Base-by-base conservation (phyloP, 2,329 filamentous ascomycete genomes). In the Immersiporthe knoxdaviesiana region DNA sequence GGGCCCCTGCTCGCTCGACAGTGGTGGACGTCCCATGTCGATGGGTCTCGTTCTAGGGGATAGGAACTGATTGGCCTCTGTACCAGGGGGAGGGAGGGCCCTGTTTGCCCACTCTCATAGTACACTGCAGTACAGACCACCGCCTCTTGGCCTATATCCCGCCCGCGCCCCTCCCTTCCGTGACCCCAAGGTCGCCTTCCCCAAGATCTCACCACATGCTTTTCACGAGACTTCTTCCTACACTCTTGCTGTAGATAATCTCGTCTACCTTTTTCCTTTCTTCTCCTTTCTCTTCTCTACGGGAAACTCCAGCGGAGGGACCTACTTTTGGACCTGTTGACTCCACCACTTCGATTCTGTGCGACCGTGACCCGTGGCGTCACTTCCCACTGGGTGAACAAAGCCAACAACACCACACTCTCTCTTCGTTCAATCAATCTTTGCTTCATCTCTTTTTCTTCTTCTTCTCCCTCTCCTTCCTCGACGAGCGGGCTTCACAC, bases 21-120 rank as follows among this genome's bases (percentile, higher is more conserved):
- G 30, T 35, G 62, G 11, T 41, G 58, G 58, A 35, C 61, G 67
- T 66, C 47, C 67, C 63, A 69, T 62, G 63, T 69, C 66, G 50
- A 69, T 63, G 63, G 58, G 44, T 39, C 56, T 61, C 16, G 16
- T 16, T 14, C 47, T 10, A 37, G 56, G 56, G 61, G 27, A 63
- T 27, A 60, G 47, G 37, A n/a, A 39, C 35, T 69, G 68, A 69
- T 69, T 69, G 68, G 68, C 50, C 58, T 27, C 64, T 50, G 56
- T n/a, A n/a, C n/a, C n/a, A n/a, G n/a, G n/a, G 35, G 58, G 58
- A 69, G 37, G 50, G 44, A 37, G 41, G 50, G 60, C 50, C 62
- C 66, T n/a, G 37, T 32, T 37, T 37, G 50, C 32, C 66, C 66
- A 59, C 66, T 56, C 63, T 69, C n/a, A n/a, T n/a, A n/a, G n/a